Conservation (phyloP, 1,139 yeast genomes). For the Magnusiomyces suaveolens region DNA sequence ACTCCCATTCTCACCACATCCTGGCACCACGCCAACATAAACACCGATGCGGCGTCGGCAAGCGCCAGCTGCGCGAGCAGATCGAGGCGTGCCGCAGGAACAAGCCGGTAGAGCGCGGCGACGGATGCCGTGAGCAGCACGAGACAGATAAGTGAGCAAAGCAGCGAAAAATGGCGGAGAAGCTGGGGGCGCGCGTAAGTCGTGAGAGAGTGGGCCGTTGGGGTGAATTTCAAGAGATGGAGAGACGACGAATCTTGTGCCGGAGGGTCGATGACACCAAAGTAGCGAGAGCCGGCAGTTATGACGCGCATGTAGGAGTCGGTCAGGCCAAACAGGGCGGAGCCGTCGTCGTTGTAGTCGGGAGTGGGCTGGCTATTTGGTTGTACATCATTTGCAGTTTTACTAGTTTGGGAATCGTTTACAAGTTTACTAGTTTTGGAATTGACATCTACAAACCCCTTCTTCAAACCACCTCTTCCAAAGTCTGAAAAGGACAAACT, state of each 20-base stretch:
- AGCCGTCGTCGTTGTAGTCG: no score
- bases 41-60: constrained; percentile 21
- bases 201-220: constrained; percentile 13
- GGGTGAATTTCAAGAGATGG: constrained; percentile 13
- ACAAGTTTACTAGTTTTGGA: no score
- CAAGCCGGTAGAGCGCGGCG: constrained; percentile 14
- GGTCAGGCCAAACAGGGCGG: no score
- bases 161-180: constrained; percentile 15
- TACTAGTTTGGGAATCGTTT: no score
- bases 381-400: no score
- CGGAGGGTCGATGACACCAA: no score
- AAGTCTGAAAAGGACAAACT: no score
- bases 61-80: constrained; percentile 19
- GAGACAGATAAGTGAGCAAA: constrained; percentile 16
- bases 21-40: constrained; percentile 18
- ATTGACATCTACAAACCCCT: no score
- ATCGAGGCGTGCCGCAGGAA: constrained; percentile 17
- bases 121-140: constrained; percentile 15
- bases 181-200: constrained; percentile 17
- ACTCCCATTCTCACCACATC: constrained; percentile 13
- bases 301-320: no score
- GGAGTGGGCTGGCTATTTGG: no score
- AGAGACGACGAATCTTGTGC: neutral
- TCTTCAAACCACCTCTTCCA: no score
- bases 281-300: no score